Evolutionary conservation across 2,329 filamentous ascomycete genomes (phyloP).

Genomic region (Tolypocladium pustulatum): DNA sequence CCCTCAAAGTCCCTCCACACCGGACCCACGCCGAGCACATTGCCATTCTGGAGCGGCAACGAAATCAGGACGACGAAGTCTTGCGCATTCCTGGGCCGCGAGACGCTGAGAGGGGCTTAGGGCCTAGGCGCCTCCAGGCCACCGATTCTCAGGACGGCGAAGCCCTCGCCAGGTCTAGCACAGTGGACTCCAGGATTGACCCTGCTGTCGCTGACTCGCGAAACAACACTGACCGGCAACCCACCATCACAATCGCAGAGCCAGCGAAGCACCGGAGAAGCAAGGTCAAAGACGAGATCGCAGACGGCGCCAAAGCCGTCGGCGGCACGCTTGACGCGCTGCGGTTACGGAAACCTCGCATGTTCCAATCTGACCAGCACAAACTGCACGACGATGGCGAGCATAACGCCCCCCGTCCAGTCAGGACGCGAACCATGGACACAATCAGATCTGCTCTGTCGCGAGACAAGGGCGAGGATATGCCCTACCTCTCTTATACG

Average conservation of each 20-base stretch:
- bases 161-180: conserved; percentile 14
- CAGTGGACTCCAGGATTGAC: conserved; percentile 15
- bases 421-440: conserved; percentile 40
- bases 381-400: conserved; percentile 26
- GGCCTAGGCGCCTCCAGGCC: conserved; percentile 46
- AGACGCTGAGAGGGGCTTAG: conserved; percentile 75
- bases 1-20: conserved; percentile 38
- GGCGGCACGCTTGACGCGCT: conserved; percentile 28
- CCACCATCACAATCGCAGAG: conserved; percentile 58
- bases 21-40: conserved; percentile 67
- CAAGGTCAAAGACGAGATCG: conserved; percentile 25
- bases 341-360: conserved; percentile 31
- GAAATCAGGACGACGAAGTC: conserved; percentile 63
- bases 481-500: conserved; percentile 90
- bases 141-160: conserved; percentile 25
- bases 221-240: conserved; percentile 27
- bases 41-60: conserved; percentile 76
- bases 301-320: conserved; percentile 31
- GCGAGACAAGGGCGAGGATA: conserved; percentile 44
- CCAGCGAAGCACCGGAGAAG: conserved; percentile 33
- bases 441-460: conserved; percentile 47
- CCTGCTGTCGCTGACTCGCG: conserved; percentile 10
- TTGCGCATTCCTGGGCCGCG: conserved; percentile 85
- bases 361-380: conserved; percentile 26
- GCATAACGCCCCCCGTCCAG: conserved; percentile 12